Evolutionary conservation across 108 stramenopile species (phyloP).

Genomic region (Hondaea fermentalgiana): DNA sequence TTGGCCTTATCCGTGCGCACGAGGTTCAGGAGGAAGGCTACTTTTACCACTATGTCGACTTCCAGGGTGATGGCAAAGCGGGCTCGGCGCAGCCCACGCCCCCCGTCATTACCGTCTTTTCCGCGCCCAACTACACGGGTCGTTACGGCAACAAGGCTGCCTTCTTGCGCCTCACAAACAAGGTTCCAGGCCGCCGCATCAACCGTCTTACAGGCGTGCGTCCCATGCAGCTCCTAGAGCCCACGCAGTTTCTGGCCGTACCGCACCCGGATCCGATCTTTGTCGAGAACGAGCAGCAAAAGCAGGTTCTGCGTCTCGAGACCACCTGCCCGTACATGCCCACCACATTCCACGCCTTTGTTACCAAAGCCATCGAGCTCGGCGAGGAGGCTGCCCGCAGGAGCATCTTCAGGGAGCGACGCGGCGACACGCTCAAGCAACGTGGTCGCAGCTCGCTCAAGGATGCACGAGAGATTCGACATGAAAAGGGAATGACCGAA

Average conservation of each 20-base stretch:
- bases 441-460: too few relatives aligned
- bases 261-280: background rate
- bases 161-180: conserved; percentile 34
- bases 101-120: conserved; percentile 47
- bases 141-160: conserved; percentile 53
- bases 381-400: conserved; percentile 17
- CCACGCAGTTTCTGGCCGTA: background rate
- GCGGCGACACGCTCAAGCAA: background rate
- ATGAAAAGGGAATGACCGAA: background rate
- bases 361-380: conserved; percentile 34
- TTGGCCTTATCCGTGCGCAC: conserved; percentile 48
- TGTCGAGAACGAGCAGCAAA: conserved; percentile 23
- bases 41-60: conserved; percentile 34
- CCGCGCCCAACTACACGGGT: conserved; percentile 55
- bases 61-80: background rate
- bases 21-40: conserved; percentile 53
- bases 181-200: background rate
- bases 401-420: background rate
- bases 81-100: background rate
- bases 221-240: background rate
- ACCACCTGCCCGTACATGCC: conserved; percentile 51
- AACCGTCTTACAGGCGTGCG: background rate
- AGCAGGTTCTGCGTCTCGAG: conserved; percentile 35
- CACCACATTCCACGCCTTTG: conserved; percentile 41
- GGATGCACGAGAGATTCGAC: background rate